phyloP scores from a whole-genome alignment of 768 basidiomycete genomes.

The Mycena vulgaris region DNA sequence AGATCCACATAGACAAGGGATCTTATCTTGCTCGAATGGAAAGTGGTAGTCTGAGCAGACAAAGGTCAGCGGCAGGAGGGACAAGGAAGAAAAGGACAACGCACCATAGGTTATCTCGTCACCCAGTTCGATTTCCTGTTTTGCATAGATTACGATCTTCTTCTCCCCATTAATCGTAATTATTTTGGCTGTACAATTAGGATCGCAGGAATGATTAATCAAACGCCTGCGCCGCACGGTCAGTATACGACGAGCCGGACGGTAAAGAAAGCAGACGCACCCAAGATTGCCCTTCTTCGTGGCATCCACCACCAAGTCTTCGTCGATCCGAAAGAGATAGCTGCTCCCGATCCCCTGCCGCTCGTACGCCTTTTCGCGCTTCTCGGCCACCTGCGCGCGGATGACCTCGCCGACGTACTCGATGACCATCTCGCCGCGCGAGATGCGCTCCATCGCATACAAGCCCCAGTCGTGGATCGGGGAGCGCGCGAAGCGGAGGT shows the following conservation, averaged over 20 bases:
- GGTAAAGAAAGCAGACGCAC: conserved; percentile 64
- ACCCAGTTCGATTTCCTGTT: conserved; percentile 94
- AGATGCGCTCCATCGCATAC: conserved; percentile 97
- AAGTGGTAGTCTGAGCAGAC: conserved; percentile 93
- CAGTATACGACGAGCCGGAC: conserved; percentile 28
- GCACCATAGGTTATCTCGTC: conserved; percentile 98
- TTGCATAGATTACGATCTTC: conserved; percentile 99
- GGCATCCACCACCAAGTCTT: conserved; percentile 97
- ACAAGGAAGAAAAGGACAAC: conserved; percentile 40
- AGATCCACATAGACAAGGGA: conserved; percentile 93
- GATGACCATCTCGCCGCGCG: conserved; percentile 97
- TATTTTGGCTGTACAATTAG: conserved; percentile 92
- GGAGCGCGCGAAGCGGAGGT: conserved; percentile 93
- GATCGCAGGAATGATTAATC: conserved; percentile 99
- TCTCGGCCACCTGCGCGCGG: conserved; percentile 94
- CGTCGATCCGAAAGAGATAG: conserved; percentile 98
- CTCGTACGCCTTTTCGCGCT: conserved; percentile 97
- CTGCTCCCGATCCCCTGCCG: conserved; percentile 98
- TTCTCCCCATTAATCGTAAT: conserved; percentile 93
- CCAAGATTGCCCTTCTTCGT: conserved; percentile 99
- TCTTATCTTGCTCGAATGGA: conserved; percentile 98
- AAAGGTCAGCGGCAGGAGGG: background rate
- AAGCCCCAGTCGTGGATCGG: conserved; percentile 99
- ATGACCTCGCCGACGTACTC: conserved; percentile 99
- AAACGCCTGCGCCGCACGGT: conserved; percentile 73